Conservation (phyloP, 495 filamentous ascomycete genomes). For the Hypoxylon perforatum region DNA sequence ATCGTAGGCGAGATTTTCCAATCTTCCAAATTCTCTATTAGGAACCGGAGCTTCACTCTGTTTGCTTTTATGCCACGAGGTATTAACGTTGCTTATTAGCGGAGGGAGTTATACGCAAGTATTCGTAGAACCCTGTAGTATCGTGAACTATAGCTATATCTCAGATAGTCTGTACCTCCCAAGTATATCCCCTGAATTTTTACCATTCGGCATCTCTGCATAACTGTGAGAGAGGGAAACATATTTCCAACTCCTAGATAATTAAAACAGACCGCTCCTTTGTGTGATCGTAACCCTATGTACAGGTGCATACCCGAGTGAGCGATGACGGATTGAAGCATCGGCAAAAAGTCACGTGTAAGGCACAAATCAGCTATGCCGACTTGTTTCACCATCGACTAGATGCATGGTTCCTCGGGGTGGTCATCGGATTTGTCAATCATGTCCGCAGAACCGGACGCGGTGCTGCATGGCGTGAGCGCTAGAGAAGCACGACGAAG, state of each 20-base stretch:
- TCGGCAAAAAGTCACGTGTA: slow-evolving; percentile 34
- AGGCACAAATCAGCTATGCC: slow-evolving; percentile 36
- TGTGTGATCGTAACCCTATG: slow-evolving; percentile 11
- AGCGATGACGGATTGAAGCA: slow-evolving; percentile 38
- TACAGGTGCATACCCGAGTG: slow-evolving; percentile 17
- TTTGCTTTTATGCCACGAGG: no score
- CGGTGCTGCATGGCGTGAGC: slow-evolving; percentile 40
- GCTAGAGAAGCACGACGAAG: slow-evolving; percentile 37
- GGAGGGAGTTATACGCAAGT: no score
- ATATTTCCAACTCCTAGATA: slow-evolving; percentile 1
- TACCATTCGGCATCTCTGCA: not conserved
- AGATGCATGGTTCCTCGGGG: slow-evolving; percentile 38
- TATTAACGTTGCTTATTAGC: no score
- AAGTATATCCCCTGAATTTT: no score
- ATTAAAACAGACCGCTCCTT: slow-evolving; percentile 36
- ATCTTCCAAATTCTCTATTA: not conserved
- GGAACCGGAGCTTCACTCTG: not conserved
- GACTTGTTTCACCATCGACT: slow-evolving; percentile 39
- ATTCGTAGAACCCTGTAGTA: no score
- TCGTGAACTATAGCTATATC: no score
- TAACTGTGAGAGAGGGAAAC: slow-evolving; percentile 7
- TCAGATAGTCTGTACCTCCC: no score
- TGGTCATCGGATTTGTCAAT: slow-evolving; percentile 36
- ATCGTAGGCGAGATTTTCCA: not conserved
- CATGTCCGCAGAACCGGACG: slow-evolving; percentile 33